A percentile compares a stretch with the other conserved stretches of the same genome.
Conservation (phyloP, 306 rosid genomes). For the Comarum palustre region DNA sequence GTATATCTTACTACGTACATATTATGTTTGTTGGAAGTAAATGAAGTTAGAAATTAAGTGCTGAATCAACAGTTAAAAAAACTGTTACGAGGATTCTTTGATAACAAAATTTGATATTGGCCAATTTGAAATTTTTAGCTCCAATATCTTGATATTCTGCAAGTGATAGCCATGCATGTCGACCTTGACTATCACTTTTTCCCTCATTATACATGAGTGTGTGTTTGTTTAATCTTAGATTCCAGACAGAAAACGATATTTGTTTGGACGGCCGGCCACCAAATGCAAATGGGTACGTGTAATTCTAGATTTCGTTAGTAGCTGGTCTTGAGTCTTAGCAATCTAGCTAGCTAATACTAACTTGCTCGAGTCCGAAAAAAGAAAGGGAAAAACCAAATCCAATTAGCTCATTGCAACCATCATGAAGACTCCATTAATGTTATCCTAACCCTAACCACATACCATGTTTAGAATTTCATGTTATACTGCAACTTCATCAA, state of each 20-base stretch:
- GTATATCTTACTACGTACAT: too few relatives aligned
- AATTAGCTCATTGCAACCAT: not conserved
- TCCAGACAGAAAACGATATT: constrained; percentile 22
- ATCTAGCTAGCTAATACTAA: not conserved
- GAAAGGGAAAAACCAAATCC: too few relatives aligned
- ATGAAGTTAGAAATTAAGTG: not conserved
- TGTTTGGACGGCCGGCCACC: constrained; percentile 20
- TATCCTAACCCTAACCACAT: too few relatives aligned
- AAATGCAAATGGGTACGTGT: not conserved
- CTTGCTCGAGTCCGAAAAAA: too few relatives aligned
- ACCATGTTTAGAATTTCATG: too few relatives aligned
- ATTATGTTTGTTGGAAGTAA: not conserved
- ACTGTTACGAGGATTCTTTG: not conserved
- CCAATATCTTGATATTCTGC: not conserved
- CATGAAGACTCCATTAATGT: not conserved
- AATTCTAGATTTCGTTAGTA: not conserved
- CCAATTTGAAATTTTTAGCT: not conserved
- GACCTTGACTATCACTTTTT: constrained; percentile 9
- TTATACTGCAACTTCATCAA: not conserved
- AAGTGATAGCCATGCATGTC: constrained; percentile 21
- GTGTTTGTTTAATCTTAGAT: constrained; percentile 5
- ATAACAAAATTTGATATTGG: not conserved
- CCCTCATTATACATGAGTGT: not conserved
- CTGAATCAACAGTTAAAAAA: too few relatives aligned
- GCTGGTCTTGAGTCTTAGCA: not conserved